These are phyloP conservation scores for Arthrobotrys conoides DNA, from an alignment of 2,329 filamentous ascomycete species.

Conservation along the genomic window DNA sequence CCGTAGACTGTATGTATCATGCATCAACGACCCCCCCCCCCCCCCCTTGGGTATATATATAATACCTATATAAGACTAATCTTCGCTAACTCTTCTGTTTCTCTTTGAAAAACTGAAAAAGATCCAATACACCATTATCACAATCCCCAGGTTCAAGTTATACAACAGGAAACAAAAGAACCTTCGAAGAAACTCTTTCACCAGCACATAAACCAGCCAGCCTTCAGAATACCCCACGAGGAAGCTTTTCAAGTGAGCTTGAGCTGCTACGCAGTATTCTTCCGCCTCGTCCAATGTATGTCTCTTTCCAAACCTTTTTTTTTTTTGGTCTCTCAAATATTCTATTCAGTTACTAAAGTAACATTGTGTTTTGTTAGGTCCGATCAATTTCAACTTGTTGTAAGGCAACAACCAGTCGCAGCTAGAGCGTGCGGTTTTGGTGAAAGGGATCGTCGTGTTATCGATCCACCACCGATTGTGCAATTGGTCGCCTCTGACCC, in stretches of 20 bases:
- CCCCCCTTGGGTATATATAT: conserved; percentile 18
- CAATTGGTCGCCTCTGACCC: conserved; percentile 78
- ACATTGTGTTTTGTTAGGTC: conserved; percentile 39
- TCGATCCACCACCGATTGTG: conserved; percentile 86
- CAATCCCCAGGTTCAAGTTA: conserved; percentile 49
- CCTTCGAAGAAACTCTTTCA: conserved; percentile 46
- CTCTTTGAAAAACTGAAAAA: conserved; percentile 5
- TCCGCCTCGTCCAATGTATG: conserved; percentile 57
- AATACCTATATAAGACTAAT: conserved; percentile 20
- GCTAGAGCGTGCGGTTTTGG: conserved; percentile 87
- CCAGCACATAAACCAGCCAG: conserved; percentile 39
- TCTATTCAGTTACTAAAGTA: conserved; percentile 14
- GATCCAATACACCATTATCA: conserved; percentile 51
- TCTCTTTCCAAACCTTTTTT: background rate
- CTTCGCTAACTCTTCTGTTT: conserved; percentile 18
- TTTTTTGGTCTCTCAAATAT: background rate
- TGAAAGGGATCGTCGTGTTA: conserved; percentile 83
- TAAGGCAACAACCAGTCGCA: conserved; percentile 83
- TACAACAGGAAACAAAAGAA: conserved; percentile 55
- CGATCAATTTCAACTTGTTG: conserved; percentile 68
- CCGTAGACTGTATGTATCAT: conserved; percentile 53
- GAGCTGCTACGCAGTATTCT: conserved; percentile 53
- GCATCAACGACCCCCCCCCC: no score
- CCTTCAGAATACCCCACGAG: conserved; percentile 28
- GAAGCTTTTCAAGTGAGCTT: conserved; percentile 52